Evolutionary conservation across 768 basidiomycete genomes (phyloP).

Genomic region (Rhodotorula toruloides): DNA sequence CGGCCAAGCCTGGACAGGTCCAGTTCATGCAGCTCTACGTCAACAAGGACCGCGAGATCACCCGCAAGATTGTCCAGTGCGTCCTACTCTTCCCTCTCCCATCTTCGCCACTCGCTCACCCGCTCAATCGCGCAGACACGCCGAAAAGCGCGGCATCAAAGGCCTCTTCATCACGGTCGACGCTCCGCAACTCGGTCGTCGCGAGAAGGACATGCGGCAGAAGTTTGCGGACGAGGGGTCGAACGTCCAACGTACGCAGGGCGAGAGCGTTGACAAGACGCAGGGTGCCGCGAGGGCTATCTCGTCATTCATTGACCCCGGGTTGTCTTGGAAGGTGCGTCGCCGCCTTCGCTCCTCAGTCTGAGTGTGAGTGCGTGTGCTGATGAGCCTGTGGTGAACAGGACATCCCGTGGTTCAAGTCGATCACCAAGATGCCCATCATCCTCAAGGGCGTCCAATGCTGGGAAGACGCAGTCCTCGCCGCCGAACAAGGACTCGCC

Average conservation of each 20-base stretch:
- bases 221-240: constrained; percentile 79
- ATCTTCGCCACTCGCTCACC: background rate
- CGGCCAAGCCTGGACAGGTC: constrained; percentile 67
- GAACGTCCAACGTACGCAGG: constrained; percentile 50
- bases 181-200: constrained; percentile 81
- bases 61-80: constrained; percentile 69
- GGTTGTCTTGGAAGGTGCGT: constrained; percentile 64
- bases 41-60: constrained; percentile 80
- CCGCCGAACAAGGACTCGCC: constrained; percentile 67
- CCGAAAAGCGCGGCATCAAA: constrained; percentile 83
- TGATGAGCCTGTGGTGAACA: background rate
- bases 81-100: background rate
- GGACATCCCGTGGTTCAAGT: constrained; percentile 70
- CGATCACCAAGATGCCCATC: constrained; percentile 78
- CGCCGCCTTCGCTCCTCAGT: too few species aligned
- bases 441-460: constrained; percentile 84
- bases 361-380: background rate
- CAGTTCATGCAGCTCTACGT: constrained; percentile 91
- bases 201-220: constrained; percentile 72
- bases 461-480: constrained; percentile 82
- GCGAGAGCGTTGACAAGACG: constrained; percentile 63
- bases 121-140: constrained; percentile 51
- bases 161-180: constrained; percentile 94
- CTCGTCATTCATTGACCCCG: constrained; percentile 92
- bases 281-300: constrained; percentile 94